Evolutionary conservation across 2,329 filamentous ascomycete genomes (phyloP).

Genomic region (Tolypocladium amazonense): DNA sequence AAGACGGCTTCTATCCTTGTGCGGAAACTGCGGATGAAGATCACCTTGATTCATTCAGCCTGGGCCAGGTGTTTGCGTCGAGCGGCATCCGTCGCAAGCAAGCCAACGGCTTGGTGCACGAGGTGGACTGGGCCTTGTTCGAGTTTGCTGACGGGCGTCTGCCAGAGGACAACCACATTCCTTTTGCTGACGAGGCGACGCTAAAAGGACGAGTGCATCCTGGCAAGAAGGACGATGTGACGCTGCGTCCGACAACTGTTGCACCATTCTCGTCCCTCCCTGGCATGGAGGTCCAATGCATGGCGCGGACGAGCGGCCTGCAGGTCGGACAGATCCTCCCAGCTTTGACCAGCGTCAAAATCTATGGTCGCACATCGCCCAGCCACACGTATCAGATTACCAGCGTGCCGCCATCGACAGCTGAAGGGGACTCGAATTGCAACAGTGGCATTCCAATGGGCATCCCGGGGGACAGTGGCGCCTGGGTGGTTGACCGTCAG

Average conservation of each 20-base stretch:
- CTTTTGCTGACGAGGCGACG: slow-evolving; percentile 15
- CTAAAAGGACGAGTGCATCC: slow-evolving; percentile 5
- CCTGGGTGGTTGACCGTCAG: slow-evolving; percentile 78
- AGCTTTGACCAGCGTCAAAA: slow-evolving; percentile 73
- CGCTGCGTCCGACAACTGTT: slow-evolving; percentile 45
- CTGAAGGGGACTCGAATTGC: slow-evolving; percentile 6
- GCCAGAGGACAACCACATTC: slow-evolving; percentile 63
- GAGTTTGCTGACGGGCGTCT: slow-evolving; percentile 62
- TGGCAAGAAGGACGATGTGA: slow-evolving; percentile 17
- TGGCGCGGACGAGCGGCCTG: slow-evolving; percentile 76
- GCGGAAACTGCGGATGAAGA: slow-evolving; percentile 64
- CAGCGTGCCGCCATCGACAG: slow-evolving; percentile 20
- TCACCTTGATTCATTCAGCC: slow-evolving; percentile 66
- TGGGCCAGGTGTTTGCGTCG: slow-evolving; percentile 81
- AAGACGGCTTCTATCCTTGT: slow-evolving; percentile 72
- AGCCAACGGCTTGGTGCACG: slow-evolving; percentile 64
- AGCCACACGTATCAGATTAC: slow-evolving; percentile 58
- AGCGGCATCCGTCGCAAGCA: slow-evolving; percentile 76
- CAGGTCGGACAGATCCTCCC: slow-evolving; percentile 69
- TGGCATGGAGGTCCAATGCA: slow-evolving; percentile 73
- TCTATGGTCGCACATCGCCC: slow-evolving; percentile 73
- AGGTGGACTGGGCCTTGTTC: slow-evolving; percentile 93
- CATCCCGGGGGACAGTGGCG: slow-evolving; percentile 82
- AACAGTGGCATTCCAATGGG: slow-evolving; percentile 33
- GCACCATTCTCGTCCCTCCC: slow-evolving; percentile 53